Evolutionary conservation across 768 basidiomycete species (phyloP).

Genomic region (Boletellus sp.): DNA sequence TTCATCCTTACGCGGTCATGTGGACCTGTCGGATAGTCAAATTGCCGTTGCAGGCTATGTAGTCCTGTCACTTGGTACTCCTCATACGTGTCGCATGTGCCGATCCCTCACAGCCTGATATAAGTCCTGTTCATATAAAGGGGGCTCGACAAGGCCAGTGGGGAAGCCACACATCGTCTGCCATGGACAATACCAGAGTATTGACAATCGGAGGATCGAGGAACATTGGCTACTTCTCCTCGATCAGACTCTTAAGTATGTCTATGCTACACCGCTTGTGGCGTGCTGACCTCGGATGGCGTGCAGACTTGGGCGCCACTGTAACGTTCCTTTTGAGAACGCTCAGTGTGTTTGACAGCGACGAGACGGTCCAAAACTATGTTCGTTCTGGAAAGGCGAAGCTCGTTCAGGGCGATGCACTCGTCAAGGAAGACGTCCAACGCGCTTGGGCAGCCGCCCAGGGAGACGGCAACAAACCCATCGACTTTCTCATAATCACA

Average conservation of each 20-base stretch:
- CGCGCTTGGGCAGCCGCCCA: slow-evolving; percentile 46
- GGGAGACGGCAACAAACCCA: slow-evolving; percentile 27
- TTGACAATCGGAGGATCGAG: slow-evolving; percentile 51
- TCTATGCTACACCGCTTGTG: background rate
- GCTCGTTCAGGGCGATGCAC: slow-evolving; percentile 59
- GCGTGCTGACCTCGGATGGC: background rate
- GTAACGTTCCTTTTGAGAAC: slow-evolving; percentile 64
- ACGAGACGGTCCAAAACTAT: slow-evolving; percentile 49
- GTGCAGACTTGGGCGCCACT: slow-evolving; percentile 50
- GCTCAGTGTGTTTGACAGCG: slow-evolving; percentile 48
- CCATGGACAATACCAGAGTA: slow-evolving; percentile 27
- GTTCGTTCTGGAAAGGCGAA: slow-evolving; percentile 49
- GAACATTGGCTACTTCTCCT: slow-evolving; percentile 52
- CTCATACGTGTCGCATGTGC: too few species aligned
- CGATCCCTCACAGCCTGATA: background rate
- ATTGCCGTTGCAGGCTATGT: background rate
- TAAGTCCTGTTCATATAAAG: slow-evolving; percentile 9
- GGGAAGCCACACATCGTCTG: background rate
- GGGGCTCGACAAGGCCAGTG: background rate
- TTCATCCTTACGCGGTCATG: background rate
- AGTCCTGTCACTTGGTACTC: background rate
- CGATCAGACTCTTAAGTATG: slow-evolving; percentile 47
- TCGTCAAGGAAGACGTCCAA: slow-evolving; percentile 47
- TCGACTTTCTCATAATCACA: slow-evolving; percentile 59
- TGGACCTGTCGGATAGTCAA: background rate